Conservation (phyloP, 345 rosid genomes). For the Eucalyptus fibrosa region DNA sequence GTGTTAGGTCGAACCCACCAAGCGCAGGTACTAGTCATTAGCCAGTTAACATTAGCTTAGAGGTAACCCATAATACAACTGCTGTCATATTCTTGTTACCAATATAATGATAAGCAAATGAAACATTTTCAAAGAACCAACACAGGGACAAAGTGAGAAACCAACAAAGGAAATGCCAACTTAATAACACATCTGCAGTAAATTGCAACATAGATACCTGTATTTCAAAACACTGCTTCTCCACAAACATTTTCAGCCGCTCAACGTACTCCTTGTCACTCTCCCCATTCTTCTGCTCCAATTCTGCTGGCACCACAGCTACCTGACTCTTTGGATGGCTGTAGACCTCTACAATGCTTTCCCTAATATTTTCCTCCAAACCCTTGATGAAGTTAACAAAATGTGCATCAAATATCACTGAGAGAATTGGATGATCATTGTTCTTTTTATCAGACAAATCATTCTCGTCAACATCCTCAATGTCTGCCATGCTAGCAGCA, state of each 20-base stretch:
- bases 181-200: background rate
- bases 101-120: background rate
- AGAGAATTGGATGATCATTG: conserved; percentile 64
- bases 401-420: conserved; percentile 40
- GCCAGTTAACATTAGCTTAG: background rate
- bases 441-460: conserved; percentile 35
- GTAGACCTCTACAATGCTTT: conserved; percentile 55
- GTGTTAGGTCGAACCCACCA: background rate
- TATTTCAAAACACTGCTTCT: conserved; percentile 82
- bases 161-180: background rate
- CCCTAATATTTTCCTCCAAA: conserved; percentile 60
- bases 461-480: conserved; percentile 48
- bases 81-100: background rate
- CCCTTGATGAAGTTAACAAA: conserved; percentile 46
- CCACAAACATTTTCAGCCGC: conserved; percentile 68
- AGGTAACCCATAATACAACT: background rate
- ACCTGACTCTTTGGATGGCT: conserved; percentile 77
- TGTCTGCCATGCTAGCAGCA: conserved; percentile 75
- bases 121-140: background rate
- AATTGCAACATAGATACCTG: conserved; percentile 30
- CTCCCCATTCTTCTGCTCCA: conserved; percentile 78
- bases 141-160: background rate
- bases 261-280: conserved; percentile 52
- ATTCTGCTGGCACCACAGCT: conserved; percentile 75
- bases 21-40: background rate